A percentile compares a stretch with the other conserved stretches of the same genome.
Conservation (phyloP, 805 yeast genomes). For the Helenozyma rhizophorensis region DNA sequence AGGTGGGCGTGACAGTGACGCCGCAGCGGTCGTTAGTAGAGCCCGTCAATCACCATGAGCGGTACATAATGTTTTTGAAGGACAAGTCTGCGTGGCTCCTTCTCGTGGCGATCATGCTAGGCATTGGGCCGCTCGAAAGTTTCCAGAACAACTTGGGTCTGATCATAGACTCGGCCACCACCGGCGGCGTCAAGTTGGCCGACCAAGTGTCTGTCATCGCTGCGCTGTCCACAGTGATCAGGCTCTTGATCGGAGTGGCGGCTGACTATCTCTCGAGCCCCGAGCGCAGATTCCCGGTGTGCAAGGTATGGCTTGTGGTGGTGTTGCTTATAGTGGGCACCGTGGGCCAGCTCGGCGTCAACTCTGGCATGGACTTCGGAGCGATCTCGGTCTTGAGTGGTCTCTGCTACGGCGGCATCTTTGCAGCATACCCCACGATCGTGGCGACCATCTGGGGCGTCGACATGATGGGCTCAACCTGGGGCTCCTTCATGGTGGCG, state of each 20-base stretch:
- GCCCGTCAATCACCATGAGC: constrained; percentile 33
- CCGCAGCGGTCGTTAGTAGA: constrained; percentile 32
- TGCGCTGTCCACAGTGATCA: constrained; percentile 61
- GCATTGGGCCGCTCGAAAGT: constrained; percentile 82
- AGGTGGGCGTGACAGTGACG: constrained; percentile 18
- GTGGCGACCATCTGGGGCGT: constrained; percentile 85
- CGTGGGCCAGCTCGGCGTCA: constrained; percentile 24
- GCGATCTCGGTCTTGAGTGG: constrained; percentile 55
- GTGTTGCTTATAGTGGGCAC: constrained; percentile 24
- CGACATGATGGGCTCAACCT: constrained; percentile 83
- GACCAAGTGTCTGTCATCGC: constrained; percentile 60
- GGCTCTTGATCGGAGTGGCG: constrained; percentile 62
- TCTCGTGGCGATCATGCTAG: constrained; percentile 58
- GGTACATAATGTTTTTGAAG: constrained; percentile 36
- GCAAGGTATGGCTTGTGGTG: constrained; percentile 32
- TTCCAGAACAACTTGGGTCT: constrained; percentile 81
- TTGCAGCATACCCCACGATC: constrained; percentile 82
- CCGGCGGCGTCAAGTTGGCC: constrained; percentile 21
- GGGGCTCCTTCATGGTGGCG: constrained; percentile 86
- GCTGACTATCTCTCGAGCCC: constrained; percentile 56
- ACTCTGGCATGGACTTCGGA: constrained; percentile 12
- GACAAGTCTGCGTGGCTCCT: constrained; percentile 63
- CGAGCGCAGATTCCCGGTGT: constrained; percentile 22
- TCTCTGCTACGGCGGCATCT: constrained; percentile 72
- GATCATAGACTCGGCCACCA: constrained; percentile 43